Conservation (phyloP, 208 protist genomes). For the Vickermania ingenoplastis region DNA sequence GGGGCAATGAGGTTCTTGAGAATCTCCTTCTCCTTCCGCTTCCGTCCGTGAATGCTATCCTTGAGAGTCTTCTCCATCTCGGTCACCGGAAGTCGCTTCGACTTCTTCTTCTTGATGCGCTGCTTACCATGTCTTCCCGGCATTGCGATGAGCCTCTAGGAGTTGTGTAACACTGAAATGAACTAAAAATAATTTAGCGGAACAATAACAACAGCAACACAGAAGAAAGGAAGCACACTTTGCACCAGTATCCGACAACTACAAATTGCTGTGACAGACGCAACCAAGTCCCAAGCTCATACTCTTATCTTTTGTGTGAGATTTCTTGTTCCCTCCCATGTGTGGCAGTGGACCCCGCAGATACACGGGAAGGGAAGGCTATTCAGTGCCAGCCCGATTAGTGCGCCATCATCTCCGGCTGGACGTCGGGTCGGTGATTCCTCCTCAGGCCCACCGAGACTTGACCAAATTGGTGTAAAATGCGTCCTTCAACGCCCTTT, state of each 20-base stretch:
- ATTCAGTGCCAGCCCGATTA: too few relatives aligned
- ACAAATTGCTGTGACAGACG: not conserved
- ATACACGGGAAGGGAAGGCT: too few relatives aligned
- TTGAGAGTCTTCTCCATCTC: slow-evolving; percentile 85
- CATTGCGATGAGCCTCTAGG: slow-evolving; percentile 21
- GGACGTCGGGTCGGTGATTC: too few relatives aligned
- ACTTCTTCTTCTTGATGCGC: slow-evolving; percentile 83
- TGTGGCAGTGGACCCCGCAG: too few relatives aligned
- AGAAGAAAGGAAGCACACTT: slow-evolving; percentile 1
- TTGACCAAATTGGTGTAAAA: slow-evolving; percentile 35
- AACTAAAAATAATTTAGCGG: not conserved
- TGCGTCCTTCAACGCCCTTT: slow-evolving; percentile 24
- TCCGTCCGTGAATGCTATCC: slow-evolving; percentile 82
- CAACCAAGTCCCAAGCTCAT: not conserved
- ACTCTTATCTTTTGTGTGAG: too few relatives aligned
- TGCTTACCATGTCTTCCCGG: slow-evolving; percentile 83
- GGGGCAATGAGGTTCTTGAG: slow-evolving; percentile 74
- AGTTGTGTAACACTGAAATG: too few relatives aligned
- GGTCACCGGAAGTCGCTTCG: slow-evolving; percentile 58
- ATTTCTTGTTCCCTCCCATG: too few relatives aligned
- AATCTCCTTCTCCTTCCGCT: slow-evolving; percentile 71
- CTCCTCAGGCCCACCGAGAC: not conserved
- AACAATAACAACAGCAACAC: not conserved
- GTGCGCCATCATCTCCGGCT: too few relatives aligned
- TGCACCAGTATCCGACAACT: not conserved